Base-by-base conservation (phyloP, 257 asterid species). In the Echites panduratus region DNA sequence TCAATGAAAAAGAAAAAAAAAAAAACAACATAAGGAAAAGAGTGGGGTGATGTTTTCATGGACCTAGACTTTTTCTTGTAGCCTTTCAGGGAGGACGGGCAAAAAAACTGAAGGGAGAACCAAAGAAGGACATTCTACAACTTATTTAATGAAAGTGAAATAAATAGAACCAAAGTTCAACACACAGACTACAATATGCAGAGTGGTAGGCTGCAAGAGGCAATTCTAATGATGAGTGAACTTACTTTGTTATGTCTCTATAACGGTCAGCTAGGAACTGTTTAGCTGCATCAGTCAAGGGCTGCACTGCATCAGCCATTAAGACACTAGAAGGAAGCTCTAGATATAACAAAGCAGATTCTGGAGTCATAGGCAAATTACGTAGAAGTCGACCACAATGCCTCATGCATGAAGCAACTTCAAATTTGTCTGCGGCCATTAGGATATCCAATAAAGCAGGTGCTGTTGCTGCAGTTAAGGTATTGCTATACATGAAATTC, bases 381-480 rank as follows among this genome's bases (percentile, higher is more conserved):
- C 96, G 88, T 80, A 95, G 72, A 44, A 82, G 81, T 71, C 91
- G 96, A 64, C 99, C 89, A 75, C 99, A 95, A 75, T 92, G 78
- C 77, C 97, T 87, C 98, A 95, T 91, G 85, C 99, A 95, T 66
- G 99, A 95, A 68, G 96, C 97, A 45, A 95, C 99, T 80, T 90
- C 97, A 70, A 88, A 95, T 83, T 95, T 95, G 75, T 95, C 99
- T n/a, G 99, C 99, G 74, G 97, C 99, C 98, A 95, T 88, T 63
- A 95, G 90, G 67, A 95, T 86, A 73, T 89, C 97, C 85, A 95
- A 73, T 72, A 95, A 80, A 68, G 87, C 97, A 81, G 97, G 89
- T 75, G 96, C 92, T 13, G 95, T 75, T 40, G 82, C 80, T 77
- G 86, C 85, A 78, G 79, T 81, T 72, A 95, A 81, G 7, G 90